These are phyloP conservation scores for Penicillium sp. DNA, from an alignment of 2,329 filamentous ascomycete species.

Conservation along the genomic window DNA sequence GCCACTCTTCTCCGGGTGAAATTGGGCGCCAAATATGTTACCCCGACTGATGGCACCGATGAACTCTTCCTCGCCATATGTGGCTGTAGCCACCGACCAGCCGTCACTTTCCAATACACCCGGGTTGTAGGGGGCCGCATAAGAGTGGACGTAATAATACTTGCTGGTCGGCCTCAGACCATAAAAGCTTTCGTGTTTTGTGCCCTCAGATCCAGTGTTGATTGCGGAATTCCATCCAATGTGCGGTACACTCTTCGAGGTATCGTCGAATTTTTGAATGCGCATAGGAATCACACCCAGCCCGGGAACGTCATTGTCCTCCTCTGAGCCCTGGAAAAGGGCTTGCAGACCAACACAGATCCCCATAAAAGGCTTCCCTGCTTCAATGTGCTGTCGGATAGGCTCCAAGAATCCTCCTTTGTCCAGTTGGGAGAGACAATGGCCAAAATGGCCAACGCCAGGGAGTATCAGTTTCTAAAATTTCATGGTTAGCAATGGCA, in stretches of 20 bases:
- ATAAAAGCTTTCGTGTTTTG: conserved; percentile 63
- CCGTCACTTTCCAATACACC: conserved; percentile 76
- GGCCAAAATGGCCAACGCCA: conserved; percentile 95
- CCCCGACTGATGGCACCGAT: conserved; percentile 83
- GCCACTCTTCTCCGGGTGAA: conserved; percentile 97
- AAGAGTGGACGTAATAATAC: conserved; percentile 99
- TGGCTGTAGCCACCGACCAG: conserved; percentile 88
- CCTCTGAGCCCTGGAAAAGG: conserved; percentile 80
- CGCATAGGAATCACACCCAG: conserved; percentile 70
- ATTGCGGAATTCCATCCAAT: conserved; percentile 97
- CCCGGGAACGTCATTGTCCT: conserved; percentile 70
- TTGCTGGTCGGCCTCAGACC: conserved; percentile 78
- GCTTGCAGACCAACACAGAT: conserved; percentile 95
- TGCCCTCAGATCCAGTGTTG: conserved; percentile 43
- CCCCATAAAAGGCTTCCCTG: conserved; percentile 96
- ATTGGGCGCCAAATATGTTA: conserved; percentile 89
- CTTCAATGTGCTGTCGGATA: conserved; percentile 75
- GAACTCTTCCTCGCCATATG: conserved; percentile 85
- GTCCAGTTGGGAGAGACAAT: conserved; percentile 83
- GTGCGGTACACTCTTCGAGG: conserved; percentile 88
- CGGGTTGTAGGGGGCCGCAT: conserved; percentile 72
- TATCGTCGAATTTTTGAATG: conserved; percentile 74
- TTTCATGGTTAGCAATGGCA: conserved; percentile 7
- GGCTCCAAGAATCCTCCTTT: conserved; percentile 80
- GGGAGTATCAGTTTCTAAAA: conserved; percentile 88